A percentile compares a stretch with the other conserved stretches of the same genome.
Evolutionary conservation across 805 yeast species (phyloP).

Genomic region (Lipomyces japonicus): DNA sequence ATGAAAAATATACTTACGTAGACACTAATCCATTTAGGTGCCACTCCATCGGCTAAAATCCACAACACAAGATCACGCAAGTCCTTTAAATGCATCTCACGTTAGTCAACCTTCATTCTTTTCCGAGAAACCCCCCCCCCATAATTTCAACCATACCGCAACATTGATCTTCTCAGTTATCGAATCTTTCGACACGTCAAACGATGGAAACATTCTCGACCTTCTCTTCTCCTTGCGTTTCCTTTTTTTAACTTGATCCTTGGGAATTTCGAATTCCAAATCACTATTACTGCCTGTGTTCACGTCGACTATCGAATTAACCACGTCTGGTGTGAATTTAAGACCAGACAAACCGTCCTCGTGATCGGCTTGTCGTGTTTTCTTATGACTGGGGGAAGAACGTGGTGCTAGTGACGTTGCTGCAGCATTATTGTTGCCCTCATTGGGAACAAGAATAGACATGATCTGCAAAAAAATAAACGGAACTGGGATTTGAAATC

Average conservation of each 20-base stretch:
- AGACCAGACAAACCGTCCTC: no score
- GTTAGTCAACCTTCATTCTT: no score
- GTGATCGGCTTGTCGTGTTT: no score
- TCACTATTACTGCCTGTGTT: constrained; percentile 1
- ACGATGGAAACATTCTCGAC: constrained; percentile 28
- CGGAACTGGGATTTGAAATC: no score
- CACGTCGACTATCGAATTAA: no score
- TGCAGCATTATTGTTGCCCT: no score
- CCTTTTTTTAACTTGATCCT: constrained; percentile 8
- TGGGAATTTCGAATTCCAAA: constrained; percentile 22
- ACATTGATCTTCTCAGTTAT: constrained; percentile 22
- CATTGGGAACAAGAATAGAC: no score
- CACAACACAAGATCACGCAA: constrained; percentile 48
- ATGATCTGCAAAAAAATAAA: no score
- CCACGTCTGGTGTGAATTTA: no score
- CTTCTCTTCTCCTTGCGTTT: constrained; percentile 32
- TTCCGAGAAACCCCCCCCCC: no score
- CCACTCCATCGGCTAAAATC: constrained; percentile 42
- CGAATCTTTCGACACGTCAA: constrained; percentile 12
- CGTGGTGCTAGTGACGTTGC: no score
- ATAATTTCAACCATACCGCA: constrained; percentile 14
- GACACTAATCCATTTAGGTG: constrained; percentile 51
- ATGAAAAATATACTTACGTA: constrained; percentile 21
- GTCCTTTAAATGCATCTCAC: constrained; percentile 40
- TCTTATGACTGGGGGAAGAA: no score